phyloP scores from a whole-genome alignment of 441 rosid genomes.

The Mallotus japonicus region DNA sequence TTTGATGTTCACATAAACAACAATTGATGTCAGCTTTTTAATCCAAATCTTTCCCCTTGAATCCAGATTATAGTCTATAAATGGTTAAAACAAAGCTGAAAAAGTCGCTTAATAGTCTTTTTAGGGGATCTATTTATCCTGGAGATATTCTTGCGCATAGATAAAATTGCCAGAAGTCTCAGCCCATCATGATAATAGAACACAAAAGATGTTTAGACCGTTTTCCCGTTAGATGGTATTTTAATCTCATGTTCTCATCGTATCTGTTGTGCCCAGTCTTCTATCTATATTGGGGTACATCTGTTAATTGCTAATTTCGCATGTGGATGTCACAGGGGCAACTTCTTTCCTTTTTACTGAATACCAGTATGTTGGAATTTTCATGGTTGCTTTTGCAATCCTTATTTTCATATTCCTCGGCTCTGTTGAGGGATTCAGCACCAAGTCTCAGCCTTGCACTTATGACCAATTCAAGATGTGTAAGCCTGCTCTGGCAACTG shows the following conservation, averaged over 20 bases:
- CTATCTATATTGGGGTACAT: neutral
- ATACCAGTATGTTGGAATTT: conserved; percentile 77
- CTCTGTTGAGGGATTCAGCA: conserved; percentile 88
- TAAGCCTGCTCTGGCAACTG: conserved; percentile 94
- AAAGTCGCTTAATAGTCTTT: too few species aligned
- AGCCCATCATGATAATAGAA: neutral
- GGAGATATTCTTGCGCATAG: neutral
- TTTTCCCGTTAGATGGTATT: neutral
- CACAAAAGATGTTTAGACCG: neutral
- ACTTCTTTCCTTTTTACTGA: conserved; percentile 84
- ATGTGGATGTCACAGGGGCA: conserved; percentile 56
- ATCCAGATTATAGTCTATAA: neutral
- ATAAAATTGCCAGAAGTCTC: neutral
- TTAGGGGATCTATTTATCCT: neutral
- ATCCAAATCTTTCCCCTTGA: neutral
- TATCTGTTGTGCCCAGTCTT: neutral
- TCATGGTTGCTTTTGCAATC: conserved; percentile 80
- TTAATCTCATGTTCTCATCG: neutral
- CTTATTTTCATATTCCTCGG: conserved; percentile 91
- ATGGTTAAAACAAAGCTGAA: neutral
- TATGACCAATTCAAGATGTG: conserved; percentile 59
- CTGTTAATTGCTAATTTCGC: conserved; percentile 17
- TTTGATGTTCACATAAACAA: neutral
- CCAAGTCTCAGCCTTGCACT: conserved; percentile 68
- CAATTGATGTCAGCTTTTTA: neutral